Evolutionary conservation across 768 basidiomycete species (phyloP).

Genomic region (Sporobolomyces roseus): DNA sequence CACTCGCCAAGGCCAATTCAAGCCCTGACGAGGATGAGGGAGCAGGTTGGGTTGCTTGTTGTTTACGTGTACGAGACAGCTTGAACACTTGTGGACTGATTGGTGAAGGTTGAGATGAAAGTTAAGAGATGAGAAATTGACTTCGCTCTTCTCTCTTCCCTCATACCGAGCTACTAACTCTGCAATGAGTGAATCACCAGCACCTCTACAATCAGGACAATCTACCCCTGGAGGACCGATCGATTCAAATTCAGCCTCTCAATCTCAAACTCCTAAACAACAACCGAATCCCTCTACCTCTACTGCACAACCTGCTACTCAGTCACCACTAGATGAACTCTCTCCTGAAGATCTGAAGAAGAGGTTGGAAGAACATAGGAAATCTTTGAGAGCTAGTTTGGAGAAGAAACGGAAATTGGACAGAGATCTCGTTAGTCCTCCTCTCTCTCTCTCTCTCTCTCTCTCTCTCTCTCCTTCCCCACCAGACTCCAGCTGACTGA

Average conservation of each 20-base stretch:
- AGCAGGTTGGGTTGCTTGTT: neutral
- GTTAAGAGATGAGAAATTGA: neutral
- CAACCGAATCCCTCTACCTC: too few species aligned
- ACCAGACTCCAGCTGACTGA: too few species aligned
- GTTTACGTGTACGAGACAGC: conserved; percentile 4
- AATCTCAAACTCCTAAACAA: conserved; percentile 1
- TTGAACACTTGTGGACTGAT: neutral
- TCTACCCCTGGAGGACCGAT: neutral
- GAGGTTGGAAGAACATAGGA: conserved; percentile 25
- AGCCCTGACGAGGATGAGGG: neutral
- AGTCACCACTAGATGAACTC: conserved; percentile 24
- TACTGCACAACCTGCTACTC: neutral
- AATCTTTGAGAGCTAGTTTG: conserved; percentile 11
- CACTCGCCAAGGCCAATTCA: conserved; percentile 13
- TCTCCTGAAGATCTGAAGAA: conserved; percentile 28
- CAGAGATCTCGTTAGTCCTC: conserved; percentile 32
- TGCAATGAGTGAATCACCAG: neutral
- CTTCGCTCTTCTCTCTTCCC: too few species aligned
- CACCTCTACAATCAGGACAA: neutral
- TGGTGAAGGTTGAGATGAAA: neutral
- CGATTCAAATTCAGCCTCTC: neutral
- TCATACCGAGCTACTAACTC: too few species aligned
- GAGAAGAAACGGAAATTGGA: conserved; percentile 36
- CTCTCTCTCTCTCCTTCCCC: neutral
- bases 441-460: neutral